Evolutionary conservation across 2,329 filamentous ascomycete species (phyloP).

Genomic region (Trichophyton benhamiae): DNA sequence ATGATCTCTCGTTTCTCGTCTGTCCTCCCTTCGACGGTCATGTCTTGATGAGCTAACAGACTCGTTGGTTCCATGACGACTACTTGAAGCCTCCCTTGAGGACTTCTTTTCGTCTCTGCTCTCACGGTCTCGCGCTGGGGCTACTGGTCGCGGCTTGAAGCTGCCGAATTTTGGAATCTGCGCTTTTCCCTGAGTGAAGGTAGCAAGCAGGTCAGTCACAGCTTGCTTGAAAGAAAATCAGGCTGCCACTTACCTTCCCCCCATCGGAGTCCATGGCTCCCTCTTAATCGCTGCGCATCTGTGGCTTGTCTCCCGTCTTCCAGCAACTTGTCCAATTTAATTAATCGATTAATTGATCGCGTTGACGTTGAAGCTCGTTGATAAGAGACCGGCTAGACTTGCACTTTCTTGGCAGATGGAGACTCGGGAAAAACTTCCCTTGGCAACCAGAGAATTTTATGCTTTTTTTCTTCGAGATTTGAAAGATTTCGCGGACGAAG

Average conservation of each 20-base stretch:
- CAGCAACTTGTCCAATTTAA: too few species aligned
- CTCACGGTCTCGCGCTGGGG: neutral
- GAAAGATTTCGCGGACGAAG: neutral
- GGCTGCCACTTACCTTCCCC: constrained; percentile 22
- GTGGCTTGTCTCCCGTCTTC: neutral
- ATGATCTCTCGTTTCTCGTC: neutral
- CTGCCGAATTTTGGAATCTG: constrained; percentile 60
- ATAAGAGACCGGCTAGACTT: constrained; percentile 13
- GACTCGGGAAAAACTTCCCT: constrained; percentile 20
- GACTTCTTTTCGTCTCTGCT: neutral
- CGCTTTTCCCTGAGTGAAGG: constrained; percentile 23
- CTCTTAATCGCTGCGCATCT: neutral
- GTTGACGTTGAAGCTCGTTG: neutral
- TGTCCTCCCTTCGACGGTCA: neutral
- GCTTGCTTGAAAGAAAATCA: neutral
- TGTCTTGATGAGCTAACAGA: neutral
- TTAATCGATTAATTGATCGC: neutral
- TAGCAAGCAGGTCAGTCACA: neutral
- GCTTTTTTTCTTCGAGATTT: neutral
- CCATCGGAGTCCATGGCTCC: constrained; percentile 24
- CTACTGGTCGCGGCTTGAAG: constrained; percentile 40
- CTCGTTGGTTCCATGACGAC: neutral
- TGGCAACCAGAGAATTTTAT: constrained; percentile 16
- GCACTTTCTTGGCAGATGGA: constrained; percentile 9
- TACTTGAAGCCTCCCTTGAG: neutral